phyloP scores from a whole-genome alignment of 176 grass and related monocot species.

The Chrysopogon serrulatus region DNA sequence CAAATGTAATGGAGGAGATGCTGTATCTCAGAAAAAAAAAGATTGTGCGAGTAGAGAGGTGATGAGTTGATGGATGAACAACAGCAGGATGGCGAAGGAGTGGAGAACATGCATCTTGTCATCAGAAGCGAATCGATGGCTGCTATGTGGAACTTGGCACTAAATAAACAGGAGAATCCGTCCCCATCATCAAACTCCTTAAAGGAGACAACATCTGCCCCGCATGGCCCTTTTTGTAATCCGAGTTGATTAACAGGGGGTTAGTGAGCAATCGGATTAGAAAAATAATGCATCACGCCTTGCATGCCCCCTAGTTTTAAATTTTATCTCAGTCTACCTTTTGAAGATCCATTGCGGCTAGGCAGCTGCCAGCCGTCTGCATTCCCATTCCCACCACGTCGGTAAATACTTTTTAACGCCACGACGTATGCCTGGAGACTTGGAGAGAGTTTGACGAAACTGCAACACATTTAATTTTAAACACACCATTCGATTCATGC shows the following conservation, averaged over 20 bases:
- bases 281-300: slow-evolving; percentile 59
- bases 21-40: background rate
- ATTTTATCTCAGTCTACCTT: background rate
- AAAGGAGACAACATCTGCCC: slow-evolving; percentile 56
- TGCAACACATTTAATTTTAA: background rate
- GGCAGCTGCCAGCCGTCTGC: background rate
- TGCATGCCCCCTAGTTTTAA: slow-evolving; percentile 30
- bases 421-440: background rate
- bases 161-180: slow-evolving; percentile 34
- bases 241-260: slow-evolving; percentile 6
- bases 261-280: slow-evolving; percentile 29
- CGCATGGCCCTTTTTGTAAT: slow-evolving; percentile 8
- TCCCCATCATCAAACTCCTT: slow-evolving; percentile 61
- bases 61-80: background rate
- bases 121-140: background rate
- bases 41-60: background rate
- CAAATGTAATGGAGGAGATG: background rate
- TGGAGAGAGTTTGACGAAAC: background rate
- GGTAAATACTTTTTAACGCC: background rate
- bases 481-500: background rate
- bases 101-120: slow-evolving; percentile 45
- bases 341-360: slow-evolving; percentile 30
- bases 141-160: background rate
- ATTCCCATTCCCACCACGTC: slow-evolving; percentile 23
- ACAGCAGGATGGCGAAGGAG: slow-evolving; percentile 22